Evolutionary conservation across 23 red algal species (phyloP).

Genomic region (Pyropia yezoensis): DNA sequence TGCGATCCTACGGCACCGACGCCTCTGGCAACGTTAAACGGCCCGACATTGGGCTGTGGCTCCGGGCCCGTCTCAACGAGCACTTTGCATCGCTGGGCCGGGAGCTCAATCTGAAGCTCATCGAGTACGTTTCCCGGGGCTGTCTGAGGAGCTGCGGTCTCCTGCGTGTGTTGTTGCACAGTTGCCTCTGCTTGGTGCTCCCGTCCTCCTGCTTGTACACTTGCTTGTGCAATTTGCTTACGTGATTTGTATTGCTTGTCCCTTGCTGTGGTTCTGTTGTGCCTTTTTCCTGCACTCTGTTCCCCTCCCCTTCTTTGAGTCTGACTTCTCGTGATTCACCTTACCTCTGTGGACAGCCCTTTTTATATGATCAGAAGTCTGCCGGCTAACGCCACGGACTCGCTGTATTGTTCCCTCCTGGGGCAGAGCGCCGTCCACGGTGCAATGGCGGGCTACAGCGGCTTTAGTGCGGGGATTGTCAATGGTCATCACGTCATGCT

Average conservation of each 20-base stretch:
- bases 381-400: constrained; percentile 75
- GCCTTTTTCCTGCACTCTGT: no score
- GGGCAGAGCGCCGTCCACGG: constrained; percentile 90
- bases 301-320: no score
- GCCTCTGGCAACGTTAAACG: constrained; percentile 86
- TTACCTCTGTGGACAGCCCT: background rate
- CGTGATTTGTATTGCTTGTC: no score
- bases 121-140: constrained; percentile 21
- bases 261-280: no score
- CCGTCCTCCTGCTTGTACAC: no score
- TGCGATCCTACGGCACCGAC: constrained; percentile 6
- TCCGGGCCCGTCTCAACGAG: constrained; percentile 49
- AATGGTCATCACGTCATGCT: constrained; percentile 89
- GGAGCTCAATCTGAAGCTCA: constrained; percentile 89
- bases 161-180: no score
- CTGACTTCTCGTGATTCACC: no score
- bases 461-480: constrained; percentile 82
- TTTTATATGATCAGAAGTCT: constrained; percentile 89
- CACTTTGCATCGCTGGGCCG: constrained; percentile 26
- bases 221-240: no score
- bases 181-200: no score
- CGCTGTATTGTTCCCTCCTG: constrained; percentile 78
- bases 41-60: constrained; percentile 78
- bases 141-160: no score
- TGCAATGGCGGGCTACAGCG: constrained; percentile 76